Evolutionary conservation across 352 stramenopile species (phyloP), one percentile per base, ranked within the genome.

Genomic region (Lagenidium giganteum): DNA sequence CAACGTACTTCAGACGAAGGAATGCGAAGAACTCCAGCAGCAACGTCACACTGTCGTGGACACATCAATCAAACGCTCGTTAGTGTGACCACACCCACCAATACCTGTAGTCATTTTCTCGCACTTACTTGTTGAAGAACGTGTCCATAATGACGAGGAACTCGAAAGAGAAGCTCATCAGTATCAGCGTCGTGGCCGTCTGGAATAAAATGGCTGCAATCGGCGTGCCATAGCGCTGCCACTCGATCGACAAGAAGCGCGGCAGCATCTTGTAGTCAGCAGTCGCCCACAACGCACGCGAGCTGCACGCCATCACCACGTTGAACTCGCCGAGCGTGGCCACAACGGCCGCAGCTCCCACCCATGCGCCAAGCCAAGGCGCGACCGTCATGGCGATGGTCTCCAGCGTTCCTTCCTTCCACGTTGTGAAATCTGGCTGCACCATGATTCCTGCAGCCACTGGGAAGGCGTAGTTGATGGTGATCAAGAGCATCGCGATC

Each of bases 41-140:
- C 47, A 87, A 45, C 24, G 71, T 83, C 38, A 87, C 57, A 56
- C 71, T 84, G 47, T 24, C 61, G 21, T 27, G n/a, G n/a, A n/a
- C n/a, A n/a, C n/a, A n/a, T n/a, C n/a, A n/a, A n/a, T n/a, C n/a
- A n/a, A n/a, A n/a, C n/a, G n/a, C n/a, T n/a, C n/a, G n/a, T n/a
- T n/a, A n/a, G n/a, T n/a, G n/a, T n/a, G n/a, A n/a, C n/a, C n/a
- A n/a, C n/a, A n/a, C n/a, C n/a, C n/a, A n/a, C n/a, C n/a, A n/a
- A n/a, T n/a, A n/a, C n/a, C 26, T 16, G n/a, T 17, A 26, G 32
- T 21, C 16, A 21, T 16, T 30, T 12, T 29, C 12, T 26, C 9
- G n/a, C 11, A 78, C 70, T 34, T 64, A 84, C 69, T 87, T 87
- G 68, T 87, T 87, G 56, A 83, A 85, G 42, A 83, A 79, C 0